phyloP scores from a whole-genome alignment of 2,329 filamentous ascomycete genomes.

The Coniochaeta hoffmannii region DNA sequence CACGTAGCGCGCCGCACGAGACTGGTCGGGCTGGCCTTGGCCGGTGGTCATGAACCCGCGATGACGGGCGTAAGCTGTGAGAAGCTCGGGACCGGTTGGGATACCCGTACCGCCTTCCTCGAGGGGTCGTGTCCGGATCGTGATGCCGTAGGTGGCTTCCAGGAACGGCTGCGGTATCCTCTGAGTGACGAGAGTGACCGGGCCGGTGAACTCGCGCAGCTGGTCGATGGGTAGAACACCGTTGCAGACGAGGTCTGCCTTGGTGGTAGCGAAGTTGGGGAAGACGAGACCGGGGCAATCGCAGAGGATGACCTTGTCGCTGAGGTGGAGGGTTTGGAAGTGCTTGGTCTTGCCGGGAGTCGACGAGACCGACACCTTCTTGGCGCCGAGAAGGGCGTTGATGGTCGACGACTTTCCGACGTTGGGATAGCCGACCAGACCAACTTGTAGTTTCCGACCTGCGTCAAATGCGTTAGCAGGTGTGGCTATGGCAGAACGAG shows the following conservation, averaged over 20 bases:
- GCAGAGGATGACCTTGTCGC: conserved; percentile 81
- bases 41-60: conserved; percentile 87
- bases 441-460: conserved; percentile 72
- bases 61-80: conserved; percentile 79
- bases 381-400: conserved; percentile 95
- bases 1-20: conserved; percentile 78
- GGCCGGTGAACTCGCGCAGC: conserved; percentile 85
- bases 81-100: conserved; percentile 77
- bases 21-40: conserved; percentile 86
- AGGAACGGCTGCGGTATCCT: conserved; percentile 84
- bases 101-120: conserved; percentile 91
- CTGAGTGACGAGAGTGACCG: conserved; percentile 72
- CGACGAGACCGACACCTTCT: conserved; percentile 96
- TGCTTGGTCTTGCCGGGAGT: conserved; percentile 99
- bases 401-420: conserved; percentile 99
- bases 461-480: conserved; percentile 25
- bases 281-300: conserved; percentile 99
- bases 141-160: conserved; percentile 90
- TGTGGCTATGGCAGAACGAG: background rate
- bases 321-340: conserved; percentile 96
- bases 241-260: conserved; percentile 92
- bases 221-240: conserved; percentile 96
- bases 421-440: conserved; percentile 95
- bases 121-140: conserved; percentile 68
- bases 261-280: conserved; percentile 94